Base-by-base conservation (phyloP, 140 eudicot genomes). In the Anethum foeniculum region DNA sequence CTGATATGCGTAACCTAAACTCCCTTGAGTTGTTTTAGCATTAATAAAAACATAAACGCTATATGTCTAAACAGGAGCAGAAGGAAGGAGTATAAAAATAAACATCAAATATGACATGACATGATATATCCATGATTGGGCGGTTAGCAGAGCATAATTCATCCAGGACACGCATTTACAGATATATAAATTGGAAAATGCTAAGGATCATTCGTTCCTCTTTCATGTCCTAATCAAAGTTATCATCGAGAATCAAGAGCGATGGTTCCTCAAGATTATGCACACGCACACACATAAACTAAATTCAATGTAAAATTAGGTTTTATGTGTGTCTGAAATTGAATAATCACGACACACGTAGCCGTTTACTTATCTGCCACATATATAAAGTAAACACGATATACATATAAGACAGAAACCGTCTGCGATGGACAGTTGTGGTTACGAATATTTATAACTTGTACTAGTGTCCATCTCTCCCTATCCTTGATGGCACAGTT, bases 191-290 rank as follows among this genome's bases (percentile, higher is more conserved):
- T 25, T 27, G 36, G 19, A 62, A 62, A 62, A 62, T 62, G 36
- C 71, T 27, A 0, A 16, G 71, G 71, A 62, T 62, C 71, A 25
- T 62, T 25, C 71, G 71, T 62, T 62, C 5, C 71, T 62, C 18
- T 62, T 62, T 62, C 71, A 32, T 27, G 71, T 62, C 71, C 18
- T 62, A 62, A 62, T 62, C 71, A 11, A 62, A 4, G 15, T 62
- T 27, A 62, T 62, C 71, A 27, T 62, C 71, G 71, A 62, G 36
- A 62, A 62, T 27, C 71, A 60, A 25, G 69, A 60, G 34, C 34
- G 69, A 60, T n/a, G 69, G 69, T 60, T 60, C 69, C 27, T 60
- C 34, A 25, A n/a, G 69, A 14, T 60, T 60, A n/a, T 60, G 69
- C 69, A 62, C 68, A 7, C 28, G 27, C 34, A 62, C 69, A 62